Conservation (phyloP, 2,329 filamentous ascomycete genomes). For the Chaetomiaceae sp. region DNA sequence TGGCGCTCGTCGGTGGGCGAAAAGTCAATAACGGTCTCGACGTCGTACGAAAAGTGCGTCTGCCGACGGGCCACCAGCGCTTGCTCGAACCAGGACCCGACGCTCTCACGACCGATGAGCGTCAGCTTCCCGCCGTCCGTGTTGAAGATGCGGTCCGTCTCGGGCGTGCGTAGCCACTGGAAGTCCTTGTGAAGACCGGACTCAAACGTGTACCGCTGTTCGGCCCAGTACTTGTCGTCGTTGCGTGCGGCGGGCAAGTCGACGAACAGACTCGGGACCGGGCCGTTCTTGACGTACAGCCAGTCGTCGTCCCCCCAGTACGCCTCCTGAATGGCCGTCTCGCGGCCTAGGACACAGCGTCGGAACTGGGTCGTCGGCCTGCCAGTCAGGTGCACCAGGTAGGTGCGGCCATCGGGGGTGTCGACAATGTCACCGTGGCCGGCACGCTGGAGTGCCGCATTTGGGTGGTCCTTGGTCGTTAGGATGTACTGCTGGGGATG, state of each 20-base stretch:
- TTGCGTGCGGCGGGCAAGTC: conserved; percentile 46
- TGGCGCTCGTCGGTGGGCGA: conserved; percentile 53
- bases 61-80: conserved; percentile 51
- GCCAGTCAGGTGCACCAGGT: conserved; percentile 49
- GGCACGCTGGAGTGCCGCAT: conserved; percentile 46
- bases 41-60: conserved; percentile 56
- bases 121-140: conserved; percentile 38
- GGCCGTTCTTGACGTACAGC: conserved; percentile 57
- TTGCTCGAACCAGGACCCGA: conserved; percentile 57
- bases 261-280: conserved; percentile 49
- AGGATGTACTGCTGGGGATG: conserved; percentile 56
- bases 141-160: conserved; percentile 48
- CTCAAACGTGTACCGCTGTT: conserved; percentile 44
- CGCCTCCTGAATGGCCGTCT: conserved; percentile 55
- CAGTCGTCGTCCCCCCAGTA: conserved; percentile 57
- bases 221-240: conserved; percentile 46
- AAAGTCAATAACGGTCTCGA: conserved; percentile 52
- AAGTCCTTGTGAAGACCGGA: conserved; percentile 46
- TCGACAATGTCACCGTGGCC: conserved; percentile 53
- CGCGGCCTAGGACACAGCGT: conserved; percentile 50
- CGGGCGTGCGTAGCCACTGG: conserved; percentile 54
- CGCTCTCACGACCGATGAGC: conserved; percentile 46
- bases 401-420: conserved; percentile 47
- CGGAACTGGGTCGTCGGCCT: conserved; percentile 48
- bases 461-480: conserved; percentile 46